Evolutionary conservation across 2,329 filamentous ascomycete species (phyloP).

Genomic region (Sclerotinia nivalis): DNA sequence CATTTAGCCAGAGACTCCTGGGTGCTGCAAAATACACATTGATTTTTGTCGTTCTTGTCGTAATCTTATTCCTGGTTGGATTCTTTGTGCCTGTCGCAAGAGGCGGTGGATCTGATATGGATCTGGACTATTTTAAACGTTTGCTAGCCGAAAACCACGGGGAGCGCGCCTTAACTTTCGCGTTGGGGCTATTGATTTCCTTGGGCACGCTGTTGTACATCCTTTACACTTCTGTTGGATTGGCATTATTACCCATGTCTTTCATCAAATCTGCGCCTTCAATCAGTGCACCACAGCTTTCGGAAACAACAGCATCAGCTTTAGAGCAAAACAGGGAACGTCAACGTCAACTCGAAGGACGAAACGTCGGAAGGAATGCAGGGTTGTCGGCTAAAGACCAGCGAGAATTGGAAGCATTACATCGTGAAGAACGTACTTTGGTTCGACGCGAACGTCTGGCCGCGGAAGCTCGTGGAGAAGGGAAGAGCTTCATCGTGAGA

Average conservation of each 20-base stretch:
- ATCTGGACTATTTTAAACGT: conserved; percentile 89
- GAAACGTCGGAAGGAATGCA: conserved; percentile 72
- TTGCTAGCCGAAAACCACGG: conserved; percentile 84
- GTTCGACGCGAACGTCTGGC: conserved; percentile 86
- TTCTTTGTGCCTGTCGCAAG: conserved; percentile 89
- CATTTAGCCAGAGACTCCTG: conserved; percentile 69
- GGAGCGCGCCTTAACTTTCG: conserved; percentile 89
- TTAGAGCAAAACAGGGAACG: conserved; percentile 87
- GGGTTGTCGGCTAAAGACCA: conserved; percentile 82
- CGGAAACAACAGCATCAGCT: conserved; percentile 74
- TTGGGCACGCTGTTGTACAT: conserved; percentile 84
- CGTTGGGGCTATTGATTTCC: conserved; percentile 82
- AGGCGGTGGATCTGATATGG: conserved; percentile 66
- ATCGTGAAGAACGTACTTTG: conserved; percentile 88
- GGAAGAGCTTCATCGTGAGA: conserved; percentile 70
- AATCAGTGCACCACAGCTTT: conserved; percentile 77
- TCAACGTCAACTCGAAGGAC: conserved; percentile 86
- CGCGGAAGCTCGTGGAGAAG: conserved; percentile 76
- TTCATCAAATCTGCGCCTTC: conserved; percentile 91
- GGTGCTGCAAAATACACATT: conserved; percentile 90
- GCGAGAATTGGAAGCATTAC: conserved; percentile 81
- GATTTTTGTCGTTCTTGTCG: conserved; percentile 75
- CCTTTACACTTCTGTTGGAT: conserved; percentile 83
- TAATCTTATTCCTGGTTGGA: conserved; percentile 84
- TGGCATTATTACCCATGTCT: conserved; percentile 84